phyloP scores from a whole-genome alignment of 1,139 yeast species.

The Blastobotrys malaysiensis region DNA sequence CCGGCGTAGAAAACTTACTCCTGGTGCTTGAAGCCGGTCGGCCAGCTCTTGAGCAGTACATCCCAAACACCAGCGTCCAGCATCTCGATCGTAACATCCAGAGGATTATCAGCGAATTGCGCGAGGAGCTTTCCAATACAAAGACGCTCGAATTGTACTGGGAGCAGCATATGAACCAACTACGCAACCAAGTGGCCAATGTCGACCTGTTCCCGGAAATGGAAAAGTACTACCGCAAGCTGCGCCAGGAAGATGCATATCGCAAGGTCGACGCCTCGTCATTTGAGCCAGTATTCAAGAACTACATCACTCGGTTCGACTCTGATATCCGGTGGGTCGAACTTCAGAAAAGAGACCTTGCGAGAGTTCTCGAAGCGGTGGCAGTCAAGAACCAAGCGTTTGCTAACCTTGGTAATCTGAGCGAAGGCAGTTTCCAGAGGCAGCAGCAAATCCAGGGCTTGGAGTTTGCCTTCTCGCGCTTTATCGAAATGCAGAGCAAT shows the following conservation, averaged over 20 bases:
- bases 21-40: slow-evolving; percentile 43
- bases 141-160: slow-evolving; percentile 25
- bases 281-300: slow-evolving; percentile 30
- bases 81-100: slow-evolving; percentile 41
- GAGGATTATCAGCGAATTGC: slow-evolving; percentile 39
- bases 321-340: slow-evolving; percentile 40
- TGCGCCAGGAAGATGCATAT: slow-evolving; percentile 20
- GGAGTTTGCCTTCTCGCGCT: slow-evolving; percentile 51
- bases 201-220: slow-evolving; percentile 28
- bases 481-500: slow-evolving; percentile 52
- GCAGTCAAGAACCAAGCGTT: slow-evolving; percentile 16
- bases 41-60: slow-evolving; percentile 38
- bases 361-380: slow-evolving; percentile 37
- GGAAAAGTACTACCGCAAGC: slow-evolving; percentile 20
- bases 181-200: slow-evolving; percentile 26
- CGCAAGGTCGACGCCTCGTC: slow-evolving; percentile 26
- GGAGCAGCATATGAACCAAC: slow-evolving; percentile 24
- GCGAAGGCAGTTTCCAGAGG: slow-evolving; percentile 36
- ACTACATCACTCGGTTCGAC: slow-evolving; percentile 34
- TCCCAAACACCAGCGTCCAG: slow-evolving; percentile 48
- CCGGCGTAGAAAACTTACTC: slow-evolving; percentile 41
- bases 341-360: slow-evolving; percentile 43
- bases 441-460: slow-evolving; percentile 49
- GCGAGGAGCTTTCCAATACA: slow-evolving; percentile 36
- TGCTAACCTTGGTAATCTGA: slow-evolving; percentile 15